Base-by-base conservation (phyloP, 2,329 filamentous ascomycete genomes). In the Apiospora saccharicola region DNA sequence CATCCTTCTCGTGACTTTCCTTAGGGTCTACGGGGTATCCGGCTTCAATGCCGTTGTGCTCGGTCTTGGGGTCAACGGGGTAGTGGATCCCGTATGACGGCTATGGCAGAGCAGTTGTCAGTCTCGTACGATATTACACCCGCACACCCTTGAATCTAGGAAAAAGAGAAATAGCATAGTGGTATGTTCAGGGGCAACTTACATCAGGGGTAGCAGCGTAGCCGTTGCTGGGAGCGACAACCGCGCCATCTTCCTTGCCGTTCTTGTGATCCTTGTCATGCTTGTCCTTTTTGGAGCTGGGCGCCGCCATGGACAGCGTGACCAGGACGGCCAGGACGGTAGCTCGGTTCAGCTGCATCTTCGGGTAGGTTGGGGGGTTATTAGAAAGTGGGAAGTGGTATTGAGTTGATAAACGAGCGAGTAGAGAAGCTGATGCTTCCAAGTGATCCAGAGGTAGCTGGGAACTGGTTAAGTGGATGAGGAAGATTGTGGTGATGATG, bases 261-360 rank as follows among this genome's bases (percentile, higher is more conserved):
- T 64, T n/a, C 26, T 57, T 57, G 26, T 34, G 26, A 30, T 64
- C 30, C 34, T 64, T 64, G 34, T 41, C 34, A 10, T 64, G 22
- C 34, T 64, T 64, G 34, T 41, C 34, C 19, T 57, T 22, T 26
- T 64, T 64, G 34, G 57, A 64, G 57, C 7, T 64, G 57, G 57
- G 57, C 19, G 57, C 57, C 19, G 57, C 57, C 57, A 64, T n/a
- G 34, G 57, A 64, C 57, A 64, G 19, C 19, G 57, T 41, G 57
- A 64, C 57, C 57, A 64, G 13, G 57, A 64, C n/a, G 57, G 57
- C 57, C 57, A 64, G 41, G 34, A 64, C 34, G 34, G 57, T 64
- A n/a, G 57, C 57, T 64, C 34, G 57, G 57, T 64, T 64, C 34
- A 64, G 34, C 57, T 64, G 34, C 57, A 41, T 64, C 30, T 64